Evolutionary conservation across 2,329 filamentous ascomycete species (phyloP).

Genomic region (Ophiostoma novo-ulmi): DNA sequence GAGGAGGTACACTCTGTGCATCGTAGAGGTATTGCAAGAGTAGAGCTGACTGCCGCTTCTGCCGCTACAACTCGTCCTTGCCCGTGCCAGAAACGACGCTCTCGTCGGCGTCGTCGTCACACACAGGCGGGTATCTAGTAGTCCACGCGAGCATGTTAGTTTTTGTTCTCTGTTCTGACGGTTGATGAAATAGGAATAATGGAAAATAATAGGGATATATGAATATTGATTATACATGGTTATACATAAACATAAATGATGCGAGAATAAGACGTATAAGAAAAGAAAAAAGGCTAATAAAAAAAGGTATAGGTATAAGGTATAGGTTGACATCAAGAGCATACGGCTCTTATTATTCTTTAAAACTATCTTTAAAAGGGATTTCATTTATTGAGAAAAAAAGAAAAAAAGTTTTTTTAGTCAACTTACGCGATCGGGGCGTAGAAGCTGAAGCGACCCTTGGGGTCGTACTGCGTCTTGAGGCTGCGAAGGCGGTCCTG

Average conservation of each 20-base stretch:
- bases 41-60: background rate
- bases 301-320: background rate
- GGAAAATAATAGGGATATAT: background rate
- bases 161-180: background rate
- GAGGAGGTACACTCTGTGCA: no score
- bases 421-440: conserved; percentile 34
- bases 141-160: background rate
- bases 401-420: background rate
- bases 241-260: background rate
- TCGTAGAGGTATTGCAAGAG: no score
- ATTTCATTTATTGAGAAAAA: background rate
- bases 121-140: background rate
- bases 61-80: background rate
- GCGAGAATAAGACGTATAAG: background rate
- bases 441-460: conserved; percentile 42
- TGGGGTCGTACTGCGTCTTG: conserved; percentile 48
- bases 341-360: background rate
- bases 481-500: conserved; percentile 41
- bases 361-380: background rate
- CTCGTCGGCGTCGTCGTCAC: background rate
- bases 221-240: background rate
- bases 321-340: background rate
- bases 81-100: background rate
- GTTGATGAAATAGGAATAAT: background rate
- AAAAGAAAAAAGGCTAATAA: background rate